Evolutionary conservation across 106 monocot species (phyloP).

Genomic region (Phalaenopsis aphrodite): DNA sequence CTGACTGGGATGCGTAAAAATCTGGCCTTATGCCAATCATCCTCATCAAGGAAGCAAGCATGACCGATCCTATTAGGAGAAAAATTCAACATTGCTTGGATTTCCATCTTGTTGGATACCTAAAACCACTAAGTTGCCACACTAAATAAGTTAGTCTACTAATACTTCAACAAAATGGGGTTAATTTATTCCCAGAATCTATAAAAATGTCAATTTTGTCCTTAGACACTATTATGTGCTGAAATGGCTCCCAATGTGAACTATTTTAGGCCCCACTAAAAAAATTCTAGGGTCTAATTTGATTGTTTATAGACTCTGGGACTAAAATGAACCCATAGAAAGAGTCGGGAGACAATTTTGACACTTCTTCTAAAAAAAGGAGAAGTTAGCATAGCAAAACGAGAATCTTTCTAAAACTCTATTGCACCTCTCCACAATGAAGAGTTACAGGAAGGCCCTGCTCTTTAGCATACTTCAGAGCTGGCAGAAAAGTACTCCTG

Average conservation of each 20-base stretch:
- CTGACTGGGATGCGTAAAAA: conserved; percentile 62
- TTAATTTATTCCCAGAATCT: no score
- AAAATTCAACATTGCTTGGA: conserved; percentile 79
- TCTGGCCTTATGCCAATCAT: conserved; percentile 70
- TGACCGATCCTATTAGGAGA: conserved; percentile 81
- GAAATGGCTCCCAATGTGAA: no score
- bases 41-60: conserved; percentile 72
- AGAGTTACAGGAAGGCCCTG: conserved; percentile 72
- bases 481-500: conserved; percentile 81
- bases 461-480: conserved; percentile 70
- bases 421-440: conserved; percentile 80
- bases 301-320: no score
- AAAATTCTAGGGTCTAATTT: no score
- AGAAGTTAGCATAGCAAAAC: neutral
- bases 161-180: neutral
- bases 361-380: neutral
- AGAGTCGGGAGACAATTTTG: neutral
- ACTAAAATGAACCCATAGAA: no score
- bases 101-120: conserved; percentile 73
- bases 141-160: conserved; percentile 20
- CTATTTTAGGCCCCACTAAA: no score
- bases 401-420: conserved; percentile 5
- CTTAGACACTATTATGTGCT: no score
- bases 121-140: conserved; percentile 44
- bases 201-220: no score